phyloP scores from a whole-genome alignment of 345 rosid genomes.

The Gossypium ekmanianum region DNA sequence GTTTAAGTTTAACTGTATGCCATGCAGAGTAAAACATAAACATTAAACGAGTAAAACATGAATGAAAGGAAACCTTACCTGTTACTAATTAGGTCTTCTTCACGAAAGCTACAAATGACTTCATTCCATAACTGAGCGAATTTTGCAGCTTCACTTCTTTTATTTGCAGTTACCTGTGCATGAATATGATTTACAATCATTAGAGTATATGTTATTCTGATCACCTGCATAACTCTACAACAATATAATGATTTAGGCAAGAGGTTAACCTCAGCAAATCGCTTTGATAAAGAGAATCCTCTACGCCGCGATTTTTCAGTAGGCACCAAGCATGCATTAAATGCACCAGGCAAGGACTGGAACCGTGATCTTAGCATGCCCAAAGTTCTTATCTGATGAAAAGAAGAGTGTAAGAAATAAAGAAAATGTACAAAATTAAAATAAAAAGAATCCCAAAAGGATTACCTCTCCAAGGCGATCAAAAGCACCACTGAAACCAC shows the following conservation, averaged over 20 bases:
- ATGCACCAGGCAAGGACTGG: conserved; percentile 91
- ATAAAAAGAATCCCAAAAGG: conserved; percentile 4
- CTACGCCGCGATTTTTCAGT: conserved; percentile 69
- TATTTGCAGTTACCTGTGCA: conserved; percentile 72
- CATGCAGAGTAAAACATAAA: conserved; percentile 6
- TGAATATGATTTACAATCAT: conserved; percentile 17
- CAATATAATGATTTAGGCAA: conserved; percentile 9
- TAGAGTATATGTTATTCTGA: conserved; percentile 2
- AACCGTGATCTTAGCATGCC: conserved; percentile 97
- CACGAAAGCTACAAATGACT: conserved; percentile 90
- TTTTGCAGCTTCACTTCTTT: conserved; percentile 97
- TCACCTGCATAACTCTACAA: conserved; percentile 5
- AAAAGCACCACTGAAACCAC: conserved; percentile 90
- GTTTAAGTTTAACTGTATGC: conserved; percentile 24
- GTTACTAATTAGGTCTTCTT: conserved; percentile 96
- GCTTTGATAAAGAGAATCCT: conserved; percentile 82
- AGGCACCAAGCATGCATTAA: conserved; percentile 84
- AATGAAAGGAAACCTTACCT: conserved; percentile 48
- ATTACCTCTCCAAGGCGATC: conserved; percentile 94
- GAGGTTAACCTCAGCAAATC: conserved; percentile 68
- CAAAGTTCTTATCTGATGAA: conserved; percentile 72
- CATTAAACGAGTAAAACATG: conserved; percentile 4
- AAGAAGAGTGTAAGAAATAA: conserved; percentile 8
- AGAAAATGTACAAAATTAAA: background rate
- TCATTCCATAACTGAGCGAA: conserved; percentile 99